Evolutionary conservation across 805 yeast species (phyloP), one percentile per base, ranked within the genome.

Genomic region (Blastobotrys robertii): DNA sequence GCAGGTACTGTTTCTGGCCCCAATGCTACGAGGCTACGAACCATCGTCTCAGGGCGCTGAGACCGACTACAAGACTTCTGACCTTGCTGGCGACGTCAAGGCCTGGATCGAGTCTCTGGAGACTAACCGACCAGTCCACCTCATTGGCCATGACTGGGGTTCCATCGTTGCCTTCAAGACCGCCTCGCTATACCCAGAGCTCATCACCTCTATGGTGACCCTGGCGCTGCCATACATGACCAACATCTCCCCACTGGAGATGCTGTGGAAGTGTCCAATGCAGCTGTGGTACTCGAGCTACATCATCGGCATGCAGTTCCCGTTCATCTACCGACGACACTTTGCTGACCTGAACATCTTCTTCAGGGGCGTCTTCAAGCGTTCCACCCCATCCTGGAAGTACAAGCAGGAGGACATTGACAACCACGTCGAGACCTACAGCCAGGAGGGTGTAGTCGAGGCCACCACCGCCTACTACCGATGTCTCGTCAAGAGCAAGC

Each of bases 131-230:
- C 55, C 51, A 1, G 51, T 49, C 2, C 55, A 56, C 41, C 14
- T 56, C 2, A 47, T 56, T 7, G 59, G 59, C 16, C 59, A 56
- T 38, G 59, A 56, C 38, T 56, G 59, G 59, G 59, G 59, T 12
- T 56, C 59, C 0, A 28, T 52, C 8, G 49, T 42, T n/a, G 36
- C 51, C 2, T 56, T 46, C 44, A 39, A 46, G n/a, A 43, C 46
- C 10, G 54, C 51, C 8, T 31, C 33, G 30, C 13, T 39, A n/a
- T 41, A 41, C 36, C 57, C 58, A 1, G 51, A 52, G 6, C 39
- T 45, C 16, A 34, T 56, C 28, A 36, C 50, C 3, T 44, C 51
- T 2, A 39, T 49, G 22, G 44, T 44, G 2, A 40, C 55, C 3
- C 44, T 56, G 37, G 56, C 58, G 5, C 52, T 56, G 25, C 59